Conservation (phyloP, 495 filamentous ascomycete genomes). For the Penicillium pancosmium region DNA sequence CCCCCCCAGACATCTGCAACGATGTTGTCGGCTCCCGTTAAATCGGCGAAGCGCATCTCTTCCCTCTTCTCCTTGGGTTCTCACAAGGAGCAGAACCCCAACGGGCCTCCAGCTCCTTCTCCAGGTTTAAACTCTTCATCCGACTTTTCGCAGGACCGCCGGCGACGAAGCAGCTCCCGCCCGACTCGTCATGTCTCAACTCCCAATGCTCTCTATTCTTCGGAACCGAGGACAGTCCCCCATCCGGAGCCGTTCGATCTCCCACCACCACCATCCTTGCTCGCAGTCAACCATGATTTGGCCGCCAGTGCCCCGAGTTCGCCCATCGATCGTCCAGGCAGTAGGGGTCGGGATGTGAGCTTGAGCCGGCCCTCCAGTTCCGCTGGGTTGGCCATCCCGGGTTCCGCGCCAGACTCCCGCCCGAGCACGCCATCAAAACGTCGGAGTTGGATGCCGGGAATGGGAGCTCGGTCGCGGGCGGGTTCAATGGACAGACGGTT, state of each 20-base stretch:
- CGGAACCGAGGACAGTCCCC: conserved; percentile 34
- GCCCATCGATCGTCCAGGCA: conserved; percentile 39
- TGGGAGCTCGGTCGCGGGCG: conserved; percentile 48
- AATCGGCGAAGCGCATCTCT: conserved; percentile 53
- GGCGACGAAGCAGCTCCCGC: conserved; percentile 38
- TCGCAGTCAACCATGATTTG: conserved; percentile 46
- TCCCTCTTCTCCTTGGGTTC: conserved; percentile 50
- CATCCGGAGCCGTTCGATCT: conserved; percentile 32
- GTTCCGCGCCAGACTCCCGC: conserved; percentile 39
- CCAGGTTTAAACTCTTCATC: conserved; percentile 15
- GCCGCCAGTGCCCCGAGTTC: conserved; percentile 38
- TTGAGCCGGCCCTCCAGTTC: conserved; percentile 42
- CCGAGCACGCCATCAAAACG: conserved; percentile 48
- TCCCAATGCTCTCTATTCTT: conserved; percentile 30
- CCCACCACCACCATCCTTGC: conserved; percentile 47
- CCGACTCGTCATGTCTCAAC: conserved; percentile 43
- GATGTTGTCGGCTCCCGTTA: conserved; percentile 53
- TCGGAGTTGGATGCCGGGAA: conserved; percentile 60
- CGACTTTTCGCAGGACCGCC: conserved; percentile 26
- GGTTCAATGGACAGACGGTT: conserved; percentile 36
- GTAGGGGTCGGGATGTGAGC: conserved; percentile 43
- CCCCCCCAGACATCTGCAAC: conserved; percentile 17
- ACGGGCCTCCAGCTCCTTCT: conserved; percentile 12
- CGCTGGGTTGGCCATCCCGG: conserved; percentile 41
- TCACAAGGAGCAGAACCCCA: conserved; percentile 39